Percentiles rank a stretch among this genome's conserved stretches.
Evolutionary conservation across 768 basidiomycete genomes (phyloP).

Genomic region (Boletus tylopilopsis): DNA sequence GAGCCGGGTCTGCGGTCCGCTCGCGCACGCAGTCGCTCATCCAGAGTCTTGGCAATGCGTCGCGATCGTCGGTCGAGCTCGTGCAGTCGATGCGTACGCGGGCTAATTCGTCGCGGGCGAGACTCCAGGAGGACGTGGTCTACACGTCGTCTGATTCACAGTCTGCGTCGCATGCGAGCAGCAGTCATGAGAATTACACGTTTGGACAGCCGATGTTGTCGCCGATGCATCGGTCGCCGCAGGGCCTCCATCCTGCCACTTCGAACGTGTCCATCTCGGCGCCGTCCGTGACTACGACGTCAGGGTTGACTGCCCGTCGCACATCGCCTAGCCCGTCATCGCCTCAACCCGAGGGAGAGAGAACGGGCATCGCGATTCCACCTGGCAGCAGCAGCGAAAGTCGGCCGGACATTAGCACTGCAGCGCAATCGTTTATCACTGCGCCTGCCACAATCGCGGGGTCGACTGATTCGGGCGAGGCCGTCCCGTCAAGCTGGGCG

Average conservation of each 20-base stretch:
- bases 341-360: conserved; percentile 16
- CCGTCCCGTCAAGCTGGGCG: conserved; percentile 48
- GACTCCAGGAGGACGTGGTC: conserved; percentile 54
- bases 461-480: conserved; percentile 49
- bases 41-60: conserved; percentile 59
- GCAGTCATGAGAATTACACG: conserved; percentile 66
- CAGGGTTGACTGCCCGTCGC: conserved; percentile 18
- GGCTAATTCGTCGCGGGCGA: conserved; percentile 64
- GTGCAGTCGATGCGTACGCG: conserved; percentile 49
- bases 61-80: conserved; percentile 56
- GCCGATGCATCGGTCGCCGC: conserved; percentile 22
- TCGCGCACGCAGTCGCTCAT: conserved; percentile 65
- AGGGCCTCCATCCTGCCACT: conserved; percentile 12
- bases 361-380: conserved; percentile 26
- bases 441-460: conserved; percentile 57
- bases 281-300: conserved; percentile 26
- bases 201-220: conserved; percentile 59
- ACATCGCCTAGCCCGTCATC: conserved; percentile 11
- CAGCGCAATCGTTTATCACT: conserved; percentile 65
- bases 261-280: conserved; percentile 24
- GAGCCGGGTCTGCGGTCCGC: conserved; percentile 51
- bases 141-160: conserved; percentile 34
- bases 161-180: conserved; percentile 36
- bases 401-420: conserved; percentile 64
- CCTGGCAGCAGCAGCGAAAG: conserved; percentile 31